Conservation (phyloP, 2,329 filamentous ascomycete species). For the Paraconiothyrium sp. region DNA sequence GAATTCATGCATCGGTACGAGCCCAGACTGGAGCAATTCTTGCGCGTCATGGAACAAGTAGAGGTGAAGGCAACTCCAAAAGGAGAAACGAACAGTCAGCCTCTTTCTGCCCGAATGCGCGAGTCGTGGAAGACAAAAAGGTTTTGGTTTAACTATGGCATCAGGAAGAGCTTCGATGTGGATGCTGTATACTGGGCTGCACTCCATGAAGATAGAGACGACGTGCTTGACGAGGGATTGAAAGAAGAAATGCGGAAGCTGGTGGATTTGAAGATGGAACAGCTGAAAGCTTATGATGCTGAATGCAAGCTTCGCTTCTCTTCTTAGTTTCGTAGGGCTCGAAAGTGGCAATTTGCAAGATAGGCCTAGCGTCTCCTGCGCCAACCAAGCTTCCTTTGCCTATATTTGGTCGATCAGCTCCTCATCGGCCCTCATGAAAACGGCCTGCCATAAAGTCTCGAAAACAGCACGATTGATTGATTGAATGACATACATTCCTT, state of each 20-base stretch:
- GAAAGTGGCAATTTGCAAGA: too few species aligned
- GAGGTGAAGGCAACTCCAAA: slow-evolving; percentile 29
- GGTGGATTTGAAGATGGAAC: slow-evolving; percentile 25
- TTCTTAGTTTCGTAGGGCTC: neutral
- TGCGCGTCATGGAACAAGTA: slow-evolving; percentile 45
- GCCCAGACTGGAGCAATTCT: slow-evolving; percentile 50
- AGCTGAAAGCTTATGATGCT: slow-evolving; percentile 24
- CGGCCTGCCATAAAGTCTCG: too few species aligned
- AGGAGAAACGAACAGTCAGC: slow-evolving; percentile 15
- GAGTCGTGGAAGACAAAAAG: slow-evolving; percentile 46
- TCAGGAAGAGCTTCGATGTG: slow-evolving; percentile 49
- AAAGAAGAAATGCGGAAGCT: slow-evolving; percentile 19
- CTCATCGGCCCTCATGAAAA: too few species aligned
- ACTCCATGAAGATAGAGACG: slow-evolving; percentile 21
- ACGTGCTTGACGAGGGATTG: slow-evolving; percentile 18
- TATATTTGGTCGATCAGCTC: too few species aligned
- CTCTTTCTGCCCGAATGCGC: slow-evolving; percentile 44
- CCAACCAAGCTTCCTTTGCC: too few species aligned
- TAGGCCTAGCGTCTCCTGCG: too few species aligned
- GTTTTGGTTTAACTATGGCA: slow-evolving; percentile 54
- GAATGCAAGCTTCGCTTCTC: slow-evolving; percentile 18
- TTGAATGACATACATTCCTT: neutral
- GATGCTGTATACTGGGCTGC: slow-evolving; percentile 46
- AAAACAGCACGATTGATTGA: neutral
- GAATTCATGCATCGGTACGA: slow-evolving; percentile 40